Evolutionary conservation across 345 rosid species (phyloP).

Genomic region (Eutrema heterophyllum): DNA sequence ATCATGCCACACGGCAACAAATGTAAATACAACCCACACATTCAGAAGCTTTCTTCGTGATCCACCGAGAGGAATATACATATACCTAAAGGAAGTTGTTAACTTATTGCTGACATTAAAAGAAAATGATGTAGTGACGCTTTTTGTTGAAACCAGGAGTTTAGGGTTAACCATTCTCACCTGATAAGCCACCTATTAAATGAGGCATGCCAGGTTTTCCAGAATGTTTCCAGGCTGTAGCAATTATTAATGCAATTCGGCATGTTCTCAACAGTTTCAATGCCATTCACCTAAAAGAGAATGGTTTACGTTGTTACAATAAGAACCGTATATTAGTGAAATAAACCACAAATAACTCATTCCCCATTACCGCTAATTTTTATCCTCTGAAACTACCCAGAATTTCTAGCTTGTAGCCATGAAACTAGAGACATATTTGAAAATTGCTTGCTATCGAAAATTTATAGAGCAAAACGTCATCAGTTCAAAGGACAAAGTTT

Average conservation of each 20-base stretch:
- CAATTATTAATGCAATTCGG: slow-evolving; percentile 92
- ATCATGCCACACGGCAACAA: slow-evolving; percentile 97
- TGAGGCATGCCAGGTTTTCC: slow-evolving; percentile 99
- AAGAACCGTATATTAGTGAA: background rate
- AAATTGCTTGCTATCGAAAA: background rate
- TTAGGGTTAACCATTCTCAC: slow-evolving; percentile 34
- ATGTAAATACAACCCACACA: slow-evolving; percentile 89
- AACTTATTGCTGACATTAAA: background rate
- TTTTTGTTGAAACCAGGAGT: slow-evolving; percentile 7
- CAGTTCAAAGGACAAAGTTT: background rate
- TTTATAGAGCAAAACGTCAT: background rate
- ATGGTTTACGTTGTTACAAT: background rate
- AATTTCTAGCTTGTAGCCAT: background rate
- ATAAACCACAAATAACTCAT: background rate
- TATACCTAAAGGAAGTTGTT: slow-evolving; percentile 51
- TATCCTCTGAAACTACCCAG: background rate
- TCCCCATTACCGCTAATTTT: background rate
- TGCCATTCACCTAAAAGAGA: slow-evolving; percentile 58
- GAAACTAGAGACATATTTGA: background rate
- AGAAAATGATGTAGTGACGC: background rate
- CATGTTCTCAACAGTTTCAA: slow-evolving; percentile 92
- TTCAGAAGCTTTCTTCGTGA: slow-evolving; percentile 74
- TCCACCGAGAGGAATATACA: slow-evolving; percentile 97
- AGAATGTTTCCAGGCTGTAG: slow-evolving; percentile 76
- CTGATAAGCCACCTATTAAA: slow-evolving; percentile 98